A percentile compares a stretch with the other conserved stretches of the same genome.
These are phyloP conservation scores for Linaria vulgaris DNA, from an alignment of 257 asterid genomes.

Conservation along the genomic window DNA sequence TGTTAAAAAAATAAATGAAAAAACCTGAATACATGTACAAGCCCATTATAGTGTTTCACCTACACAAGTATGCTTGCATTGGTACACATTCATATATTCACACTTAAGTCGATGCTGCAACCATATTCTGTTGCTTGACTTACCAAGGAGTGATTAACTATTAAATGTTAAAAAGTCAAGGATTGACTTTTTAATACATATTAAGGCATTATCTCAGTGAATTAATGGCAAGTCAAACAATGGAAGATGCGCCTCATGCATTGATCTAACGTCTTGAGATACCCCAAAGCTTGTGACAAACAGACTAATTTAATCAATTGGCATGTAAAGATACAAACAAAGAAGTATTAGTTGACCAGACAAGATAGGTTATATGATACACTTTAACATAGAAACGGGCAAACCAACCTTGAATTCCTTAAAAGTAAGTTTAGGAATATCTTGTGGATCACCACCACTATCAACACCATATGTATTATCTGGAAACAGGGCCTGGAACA, in stretches of 20 bases:
- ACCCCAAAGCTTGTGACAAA: background rate
- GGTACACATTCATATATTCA: too few species aligned
- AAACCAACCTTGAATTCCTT: constrained; percentile 85
- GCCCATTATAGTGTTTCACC: too few species aligned
- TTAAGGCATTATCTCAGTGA: background rate
- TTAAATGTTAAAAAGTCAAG: background rate
- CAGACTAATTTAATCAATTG: constrained; percentile 7
- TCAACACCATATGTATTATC: constrained; percentile 96
- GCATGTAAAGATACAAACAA: constrained; percentile 8
- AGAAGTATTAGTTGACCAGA: background rate
- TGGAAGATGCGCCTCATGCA: too few species aligned
- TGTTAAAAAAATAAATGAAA: too few species aligned
- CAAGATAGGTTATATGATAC: background rate
- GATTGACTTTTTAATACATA: background rate
- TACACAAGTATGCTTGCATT: too few species aligned
- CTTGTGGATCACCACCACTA: constrained; percentile 98
- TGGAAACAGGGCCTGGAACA: constrained; percentile 84
- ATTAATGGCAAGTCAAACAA: too few species aligned
- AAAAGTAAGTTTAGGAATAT: constrained; percentile 82
- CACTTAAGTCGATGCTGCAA: background rate
- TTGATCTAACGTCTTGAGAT: too few species aligned
- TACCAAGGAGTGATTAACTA: background rate
- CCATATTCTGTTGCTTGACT: background rate
- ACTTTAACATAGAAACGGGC: background rate
- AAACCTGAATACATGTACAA: too few species aligned